phyloP scores from a whole-genome alignment of 106 monocot species.

The Alisma plantagoaquatica region DNA sequence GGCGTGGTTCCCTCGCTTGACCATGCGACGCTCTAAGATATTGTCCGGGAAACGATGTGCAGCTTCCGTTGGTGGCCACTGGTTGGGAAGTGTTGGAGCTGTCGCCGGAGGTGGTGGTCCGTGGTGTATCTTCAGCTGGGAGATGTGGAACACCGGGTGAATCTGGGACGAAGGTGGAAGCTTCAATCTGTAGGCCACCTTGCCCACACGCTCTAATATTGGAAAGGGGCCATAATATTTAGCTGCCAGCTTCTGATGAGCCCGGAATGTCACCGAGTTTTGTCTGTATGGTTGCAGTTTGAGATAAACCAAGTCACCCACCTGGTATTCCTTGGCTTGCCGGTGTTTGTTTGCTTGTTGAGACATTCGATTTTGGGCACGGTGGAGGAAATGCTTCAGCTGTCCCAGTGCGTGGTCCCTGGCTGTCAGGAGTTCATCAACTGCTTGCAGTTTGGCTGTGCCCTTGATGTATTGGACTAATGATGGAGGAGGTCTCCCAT shows the following conservation, averaged over 20 bases:
- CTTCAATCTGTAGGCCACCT: neutral
- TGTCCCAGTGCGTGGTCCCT: neutral
- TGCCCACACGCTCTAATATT: neutral
- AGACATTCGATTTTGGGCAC: neutral
- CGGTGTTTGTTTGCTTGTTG: neutral
- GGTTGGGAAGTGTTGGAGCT: no score
- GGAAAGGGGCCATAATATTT: neutral
- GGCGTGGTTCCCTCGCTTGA: no score
- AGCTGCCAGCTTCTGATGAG: neutral
- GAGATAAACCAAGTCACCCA: conserved; percentile 5
- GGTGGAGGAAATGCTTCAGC: neutral
- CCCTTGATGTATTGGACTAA: neutral
- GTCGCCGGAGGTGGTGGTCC: no score
- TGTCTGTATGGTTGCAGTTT: conserved; percentile 14
- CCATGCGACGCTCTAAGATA: no score
- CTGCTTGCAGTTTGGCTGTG: neutral
- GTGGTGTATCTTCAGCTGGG: neutral
- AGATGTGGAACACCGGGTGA: conserved; percentile 8
- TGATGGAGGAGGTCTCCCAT: neutral
- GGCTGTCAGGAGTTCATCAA: neutral
- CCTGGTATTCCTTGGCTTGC: neutral
- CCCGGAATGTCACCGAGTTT: fast-evolving
- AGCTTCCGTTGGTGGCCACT: no score
- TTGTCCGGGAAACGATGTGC: no score
- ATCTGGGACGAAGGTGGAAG: neutral